Evolutionary conservation across 164 flowering plant genomes (phyloP).

Genomic region (Berberis vulgaris): DNA sequence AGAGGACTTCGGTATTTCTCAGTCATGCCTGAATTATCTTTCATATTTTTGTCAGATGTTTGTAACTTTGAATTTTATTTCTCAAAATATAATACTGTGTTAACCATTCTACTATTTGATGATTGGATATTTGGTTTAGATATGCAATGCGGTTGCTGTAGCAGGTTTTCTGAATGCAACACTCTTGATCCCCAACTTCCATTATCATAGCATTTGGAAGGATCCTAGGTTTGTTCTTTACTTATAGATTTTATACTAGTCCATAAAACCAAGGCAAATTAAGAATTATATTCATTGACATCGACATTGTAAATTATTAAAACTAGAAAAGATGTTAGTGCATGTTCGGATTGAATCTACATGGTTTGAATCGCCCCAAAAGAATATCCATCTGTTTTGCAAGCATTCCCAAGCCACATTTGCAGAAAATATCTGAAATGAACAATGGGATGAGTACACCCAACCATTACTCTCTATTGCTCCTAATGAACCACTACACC

Average conservation of each 20-base stretch:
- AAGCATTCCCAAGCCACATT: conserved; percentile 85
- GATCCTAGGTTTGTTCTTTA: conserved; percentile 44
- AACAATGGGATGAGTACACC: conserved; percentile 88
- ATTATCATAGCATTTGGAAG: conserved; percentile 56
- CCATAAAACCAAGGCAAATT: neutral
- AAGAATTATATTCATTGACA: neutral
- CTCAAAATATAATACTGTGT: neutral
- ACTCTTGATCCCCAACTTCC: conserved; percentile 59
- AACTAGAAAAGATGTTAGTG: too few relatives aligned
- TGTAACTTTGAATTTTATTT: neutral
- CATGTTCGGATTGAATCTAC: too few relatives aligned
- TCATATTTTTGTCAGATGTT: neutral
- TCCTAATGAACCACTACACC: conserved; percentile 80
- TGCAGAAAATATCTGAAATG: conserved; percentile 45
- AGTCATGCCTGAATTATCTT: neutral
- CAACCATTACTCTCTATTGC: conserved; percentile 92
- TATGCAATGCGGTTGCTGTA: conserved; percentile 87
- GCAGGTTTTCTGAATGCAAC: conserved; percentile 71
- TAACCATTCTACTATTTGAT: neutral
- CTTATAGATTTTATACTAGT: neutral
- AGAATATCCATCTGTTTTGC: conserved; percentile 78
- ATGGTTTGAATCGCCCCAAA: conserved; percentile 99
- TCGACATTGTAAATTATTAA: neutral
- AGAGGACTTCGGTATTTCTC: conserved; percentile 73
- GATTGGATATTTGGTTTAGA: conserved; percentile 26